These are phyloP conservation scores for Vickermania ingenoplastis DNA, from an alignment of 208 protist genomes.

Conservation along the genomic window DNA sequence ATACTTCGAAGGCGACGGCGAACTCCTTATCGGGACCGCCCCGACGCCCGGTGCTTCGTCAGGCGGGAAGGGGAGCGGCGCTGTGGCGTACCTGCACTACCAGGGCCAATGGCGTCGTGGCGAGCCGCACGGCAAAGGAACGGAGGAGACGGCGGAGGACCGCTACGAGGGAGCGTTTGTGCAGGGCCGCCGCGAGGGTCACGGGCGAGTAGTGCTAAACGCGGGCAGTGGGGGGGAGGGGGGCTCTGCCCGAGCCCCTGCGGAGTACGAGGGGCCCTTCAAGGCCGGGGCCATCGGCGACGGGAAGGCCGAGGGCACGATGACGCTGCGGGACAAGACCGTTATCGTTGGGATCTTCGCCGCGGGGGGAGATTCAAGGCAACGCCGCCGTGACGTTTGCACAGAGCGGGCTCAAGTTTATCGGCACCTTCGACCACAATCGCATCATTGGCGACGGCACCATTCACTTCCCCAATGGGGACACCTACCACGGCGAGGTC, in stretches of 20 bases:
- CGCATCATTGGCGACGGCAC: slow-evolving; percentile 17
- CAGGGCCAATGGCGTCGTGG: slow-evolving; percentile 48
- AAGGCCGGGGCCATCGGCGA: slow-evolving; percentile 18
- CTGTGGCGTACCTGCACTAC: slow-evolving; percentile 38
- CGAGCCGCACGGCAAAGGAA: slow-evolving; percentile 33
- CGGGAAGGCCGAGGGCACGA: slow-evolving; percentile 24
- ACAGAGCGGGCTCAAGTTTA: slow-evolving; percentile 19
- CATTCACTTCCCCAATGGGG: slow-evolving; percentile 58
- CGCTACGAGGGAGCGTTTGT: slow-evolving; percentile 10
- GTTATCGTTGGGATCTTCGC: slow-evolving; percentile 56
- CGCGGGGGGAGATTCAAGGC: slow-evolving; percentile 34
- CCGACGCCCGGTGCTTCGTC: slow-evolving; percentile 2
- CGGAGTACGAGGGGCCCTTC: slow-evolving; percentile 45
- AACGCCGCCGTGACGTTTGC: slow-evolving; percentile 13
- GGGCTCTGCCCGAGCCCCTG: slow-evolving; percentile 13
- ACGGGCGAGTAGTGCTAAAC: slow-evolving; percentile 2
- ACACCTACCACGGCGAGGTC: slow-evolving; percentile 54
- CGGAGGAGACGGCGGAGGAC: slow-evolving; percentile 10
- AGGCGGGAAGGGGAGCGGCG: slow-evolving; percentile 1
- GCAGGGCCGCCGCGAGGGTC: slow-evolving; percentile 5
- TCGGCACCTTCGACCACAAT: slow-evolving; percentile 36
- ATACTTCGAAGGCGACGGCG: slow-evolving; percentile 51
- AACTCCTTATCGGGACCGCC: slow-evolving; percentile 5
- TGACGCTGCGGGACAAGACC: slow-evolving; percentile 51
- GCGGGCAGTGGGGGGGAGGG: slow-evolving; percentile 4